A percentile compares a stretch with the other conserved stretches of the same genome.
phyloP scores from a whole-genome alignment of 148 eudicot genomes.

The Polygonum aviculare region DNA sequence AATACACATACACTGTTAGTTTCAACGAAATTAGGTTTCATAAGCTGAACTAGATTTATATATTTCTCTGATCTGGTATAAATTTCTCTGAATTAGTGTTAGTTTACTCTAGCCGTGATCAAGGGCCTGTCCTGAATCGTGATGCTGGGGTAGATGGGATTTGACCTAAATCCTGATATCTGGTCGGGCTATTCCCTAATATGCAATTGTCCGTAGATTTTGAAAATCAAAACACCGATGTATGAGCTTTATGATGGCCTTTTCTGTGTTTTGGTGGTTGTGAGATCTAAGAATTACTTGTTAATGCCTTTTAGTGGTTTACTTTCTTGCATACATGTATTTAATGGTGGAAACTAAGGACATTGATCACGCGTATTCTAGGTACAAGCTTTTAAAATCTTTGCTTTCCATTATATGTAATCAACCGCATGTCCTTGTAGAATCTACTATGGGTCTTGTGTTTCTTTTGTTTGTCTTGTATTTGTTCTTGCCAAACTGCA shows the following conservation, averaged over 20 bases:
- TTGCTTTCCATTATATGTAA: too few relatives aligned
- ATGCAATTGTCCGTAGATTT: not conserved
- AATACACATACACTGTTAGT: not conserved
- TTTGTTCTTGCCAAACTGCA: not conserved
- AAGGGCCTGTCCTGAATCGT: not conserved
- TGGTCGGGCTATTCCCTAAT: not conserved
- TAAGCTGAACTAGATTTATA: not conserved
- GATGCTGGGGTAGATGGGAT: not conserved
- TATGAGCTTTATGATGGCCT: too few relatives aligned
- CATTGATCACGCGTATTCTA: too few relatives aligned
- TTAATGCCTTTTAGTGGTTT: too few relatives aligned
- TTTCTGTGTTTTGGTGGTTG: not conserved
- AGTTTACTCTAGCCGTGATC: too few relatives aligned
- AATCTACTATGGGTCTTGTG: not conserved
- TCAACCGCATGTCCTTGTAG: too few relatives aligned
- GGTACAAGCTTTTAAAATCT: too few relatives aligned
- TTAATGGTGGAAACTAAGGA: too few relatives aligned
- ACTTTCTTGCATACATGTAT: not conserved
- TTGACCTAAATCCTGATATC: not conserved
- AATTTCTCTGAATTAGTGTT: too few relatives aligned
- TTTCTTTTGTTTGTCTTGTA: not conserved
- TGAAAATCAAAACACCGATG: too few relatives aligned
- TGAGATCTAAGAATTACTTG: too few relatives aligned
- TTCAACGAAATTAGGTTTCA: not conserved
- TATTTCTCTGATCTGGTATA: not conserved